Percentiles rank a stretch among this genome's conserved stretches.
Conservation (phyloP, 2,329 filamentous ascomycete species). For the Ophiocordyceps sinensis region DNA sequence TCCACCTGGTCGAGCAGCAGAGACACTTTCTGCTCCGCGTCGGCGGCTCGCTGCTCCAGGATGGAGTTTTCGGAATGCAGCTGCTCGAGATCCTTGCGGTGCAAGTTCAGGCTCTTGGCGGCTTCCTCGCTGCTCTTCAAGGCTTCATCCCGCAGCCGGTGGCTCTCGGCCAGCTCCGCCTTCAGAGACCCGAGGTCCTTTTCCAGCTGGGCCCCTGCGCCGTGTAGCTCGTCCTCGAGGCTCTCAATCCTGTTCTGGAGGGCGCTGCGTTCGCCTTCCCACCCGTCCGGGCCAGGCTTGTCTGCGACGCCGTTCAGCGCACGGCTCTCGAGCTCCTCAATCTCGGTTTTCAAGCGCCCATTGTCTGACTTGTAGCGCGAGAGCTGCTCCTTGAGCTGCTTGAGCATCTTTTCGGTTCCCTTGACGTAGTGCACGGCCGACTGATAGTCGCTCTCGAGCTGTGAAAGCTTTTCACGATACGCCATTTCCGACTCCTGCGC, state of each 20-base stretch:
- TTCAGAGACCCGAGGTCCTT: slow-evolving; percentile 53
- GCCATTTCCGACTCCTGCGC: slow-evolving; percentile 76
- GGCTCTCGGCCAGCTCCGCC: slow-evolving; percentile 50
- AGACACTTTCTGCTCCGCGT: slow-evolving; percentile 87
- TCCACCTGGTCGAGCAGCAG: slow-evolving; percentile 91
- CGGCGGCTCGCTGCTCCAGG: slow-evolving; percentile 70
- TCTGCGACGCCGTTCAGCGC: slow-evolving; percentile 20
- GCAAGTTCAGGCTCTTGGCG: slow-evolving; percentile 40
- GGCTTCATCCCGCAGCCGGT: slow-evolving; percentile 56
- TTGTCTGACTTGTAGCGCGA: slow-evolving; percentile 83
- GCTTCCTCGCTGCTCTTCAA: slow-evolving; percentile 38
- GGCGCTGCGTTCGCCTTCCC: slow-evolving; percentile 58
- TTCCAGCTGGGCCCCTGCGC: slow-evolving; percentile 55
- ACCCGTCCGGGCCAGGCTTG: slow-evolving; percentile 37
- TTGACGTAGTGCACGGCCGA: slow-evolving; percentile 97
- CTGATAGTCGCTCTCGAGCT: slow-evolving; percentile 94
- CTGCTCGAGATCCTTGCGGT: slow-evolving; percentile 59
- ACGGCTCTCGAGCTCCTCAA: slow-evolving; percentile 51
- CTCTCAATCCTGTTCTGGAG: slow-evolving; percentile 55
- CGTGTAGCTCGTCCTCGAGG: slow-evolving; percentile 54
- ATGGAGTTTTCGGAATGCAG: slow-evolving; percentile 69
- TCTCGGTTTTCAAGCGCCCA: slow-evolving; percentile 63
- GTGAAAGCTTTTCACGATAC: slow-evolving; percentile 84
- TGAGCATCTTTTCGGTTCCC: slow-evolving; percentile 97
- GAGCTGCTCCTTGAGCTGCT: slow-evolving; percentile 97